A percentile compares a stretch with the other conserved stretches of the same genome.
These are phyloP conservation scores for Cyamopsis tetragonoloba DNA, from an alignment of 306 rosid species.

Conservation along the genomic window DNA sequence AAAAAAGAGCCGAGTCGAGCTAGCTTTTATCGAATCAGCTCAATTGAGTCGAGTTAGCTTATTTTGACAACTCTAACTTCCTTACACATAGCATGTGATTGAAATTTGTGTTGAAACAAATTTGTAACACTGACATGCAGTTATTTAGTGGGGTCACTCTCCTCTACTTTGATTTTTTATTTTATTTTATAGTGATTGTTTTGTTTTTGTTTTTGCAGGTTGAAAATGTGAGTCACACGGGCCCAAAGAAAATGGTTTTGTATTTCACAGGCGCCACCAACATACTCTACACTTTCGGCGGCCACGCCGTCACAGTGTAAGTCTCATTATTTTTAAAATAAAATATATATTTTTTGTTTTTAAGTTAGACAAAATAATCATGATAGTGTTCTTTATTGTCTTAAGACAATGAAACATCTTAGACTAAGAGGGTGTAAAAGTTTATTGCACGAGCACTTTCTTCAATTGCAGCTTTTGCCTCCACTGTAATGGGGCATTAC, in stretches of 20 bases:
- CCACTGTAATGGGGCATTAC: constrained; percentile 35
- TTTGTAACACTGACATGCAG: no score
- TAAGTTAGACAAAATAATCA: constrained; percentile 33
- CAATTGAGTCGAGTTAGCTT: no score
- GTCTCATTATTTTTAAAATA: constrained; percentile 16
- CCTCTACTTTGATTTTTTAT: no score
- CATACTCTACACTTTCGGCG: constrained; percentile 96
- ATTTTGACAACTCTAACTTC: no score
- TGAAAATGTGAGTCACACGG: constrained; percentile 73
- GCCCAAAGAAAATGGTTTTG: constrained; percentile 67
- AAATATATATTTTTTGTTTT: no score
- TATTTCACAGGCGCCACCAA: constrained; percentile 98
- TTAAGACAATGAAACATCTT: constrained; percentile 20
- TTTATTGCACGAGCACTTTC: constrained; percentile 27
- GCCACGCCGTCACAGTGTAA: constrained; percentile 97
- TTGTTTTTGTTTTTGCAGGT: constrained; percentile 39
- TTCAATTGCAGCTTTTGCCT: constrained; percentile 47
- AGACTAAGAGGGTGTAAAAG: constrained; percentile 1
- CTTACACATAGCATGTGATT: no score
- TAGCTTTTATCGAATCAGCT: no score
- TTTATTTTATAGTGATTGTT: no score
- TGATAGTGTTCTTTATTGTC: constrained; percentile 39
- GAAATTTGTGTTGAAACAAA: no score
- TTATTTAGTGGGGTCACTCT: background rate
- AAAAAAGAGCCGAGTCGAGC: no score